These are phyloP conservation scores for Vitis hybrid DNA, from an alignment of 177 flowering plant genomes.

Conservation along the genomic window DNA sequence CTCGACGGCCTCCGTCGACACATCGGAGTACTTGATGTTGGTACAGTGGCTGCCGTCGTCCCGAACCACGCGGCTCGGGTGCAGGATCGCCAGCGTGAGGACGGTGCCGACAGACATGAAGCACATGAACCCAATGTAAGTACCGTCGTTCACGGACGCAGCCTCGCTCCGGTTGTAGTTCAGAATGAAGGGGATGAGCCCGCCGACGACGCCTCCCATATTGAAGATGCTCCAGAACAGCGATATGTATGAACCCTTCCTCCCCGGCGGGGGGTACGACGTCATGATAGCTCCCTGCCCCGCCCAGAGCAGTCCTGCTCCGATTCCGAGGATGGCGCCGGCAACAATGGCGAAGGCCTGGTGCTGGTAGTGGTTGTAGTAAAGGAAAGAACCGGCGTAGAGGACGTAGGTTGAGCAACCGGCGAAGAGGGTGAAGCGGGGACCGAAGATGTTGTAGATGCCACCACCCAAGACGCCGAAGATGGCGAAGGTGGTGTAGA, in stretches of 20 bases:
- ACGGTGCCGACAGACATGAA: conserved; percentile 75
- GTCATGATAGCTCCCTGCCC: conserved; percentile 98
- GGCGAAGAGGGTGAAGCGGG: conserved; percentile 54
- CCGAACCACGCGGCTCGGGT: conserved; percentile 60
- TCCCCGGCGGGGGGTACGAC: conserved; percentile 63
- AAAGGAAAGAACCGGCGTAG: conserved; percentile 78
- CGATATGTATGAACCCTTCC: conserved; percentile 80
- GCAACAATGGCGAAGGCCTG: conserved; percentile 69
- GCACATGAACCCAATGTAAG: conserved; percentile 85
- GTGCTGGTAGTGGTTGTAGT: conserved; percentile 69
- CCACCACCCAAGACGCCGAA: conserved; percentile 90
- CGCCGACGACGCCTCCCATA: conserved; percentile 97
- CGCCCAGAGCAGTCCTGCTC: conserved; percentile 94
- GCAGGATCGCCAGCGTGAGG: conserved; percentile 63
- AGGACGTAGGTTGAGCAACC: conserved; percentile 83
- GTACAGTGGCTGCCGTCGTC: conserved; percentile 76
- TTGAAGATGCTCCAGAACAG: conserved; percentile 91
- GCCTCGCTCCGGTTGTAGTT: conserved; percentile 64
- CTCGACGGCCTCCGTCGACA: conserved; percentile 47
- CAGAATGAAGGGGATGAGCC: conserved; percentile 71
- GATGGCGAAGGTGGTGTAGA: conserved; percentile 84
- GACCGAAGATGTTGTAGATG: conserved; percentile 83
- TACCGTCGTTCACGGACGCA: conserved; percentile 71
- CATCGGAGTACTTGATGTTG: conserved; percentile 61
- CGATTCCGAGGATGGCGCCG: conserved; percentile 81